Percentiles rank a stretch among this genome's conserved stretches.
phyloP scores from a whole-genome alignment of 495 filamentous ascomycete genomes.

The Tuber borchii region DNA sequence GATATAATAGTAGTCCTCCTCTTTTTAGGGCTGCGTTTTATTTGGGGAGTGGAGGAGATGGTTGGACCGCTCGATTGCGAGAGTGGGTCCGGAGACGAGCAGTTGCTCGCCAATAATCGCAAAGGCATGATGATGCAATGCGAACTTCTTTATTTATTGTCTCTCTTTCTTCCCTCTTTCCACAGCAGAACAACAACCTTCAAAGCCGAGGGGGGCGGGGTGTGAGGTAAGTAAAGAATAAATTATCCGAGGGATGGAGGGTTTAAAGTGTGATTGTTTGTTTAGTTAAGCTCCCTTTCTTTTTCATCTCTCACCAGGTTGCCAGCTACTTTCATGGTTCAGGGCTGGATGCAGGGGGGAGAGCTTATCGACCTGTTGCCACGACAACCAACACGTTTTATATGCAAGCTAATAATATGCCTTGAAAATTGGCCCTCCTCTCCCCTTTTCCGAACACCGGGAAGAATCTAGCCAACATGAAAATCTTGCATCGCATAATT shows the following conservation, averaged over 20 bases:
- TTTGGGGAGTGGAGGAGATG: constrained; percentile 17
- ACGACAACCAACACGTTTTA: not conserved
- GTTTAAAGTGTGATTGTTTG: not conserved
- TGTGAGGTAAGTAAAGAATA: not conserved
- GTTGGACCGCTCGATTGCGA: constrained; percentile 28
- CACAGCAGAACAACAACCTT: not conserved
- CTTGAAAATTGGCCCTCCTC: not conserved
- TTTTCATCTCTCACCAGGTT: not conserved
- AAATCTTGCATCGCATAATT: not conserved
- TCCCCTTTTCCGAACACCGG: not conserved
- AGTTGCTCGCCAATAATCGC: not conserved
- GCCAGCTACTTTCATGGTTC: not conserved
- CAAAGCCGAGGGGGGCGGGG: not conserved
- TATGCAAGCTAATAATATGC: not conserved
- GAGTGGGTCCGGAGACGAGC: constrained; percentile 38
- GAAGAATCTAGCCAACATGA: not conserved
- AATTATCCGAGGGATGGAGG: not conserved
- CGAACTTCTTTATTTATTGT: not conserved
- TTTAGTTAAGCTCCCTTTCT: not conserved
- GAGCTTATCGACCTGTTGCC: constrained; percentile 3
- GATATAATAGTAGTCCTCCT: constrained; percentile 5
- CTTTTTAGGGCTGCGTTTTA: constrained; percentile 10
- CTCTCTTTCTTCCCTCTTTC: not conserved
- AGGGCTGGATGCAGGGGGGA: constrained; percentile 1
- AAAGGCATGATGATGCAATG: not conserved